Percentiles rank a stretch among this genome's conserved stretches.
Evolutionary conservation across 352 stramenopile genomes (phyloP).

Genomic region (Phytophthora chlamydospora): DNA sequence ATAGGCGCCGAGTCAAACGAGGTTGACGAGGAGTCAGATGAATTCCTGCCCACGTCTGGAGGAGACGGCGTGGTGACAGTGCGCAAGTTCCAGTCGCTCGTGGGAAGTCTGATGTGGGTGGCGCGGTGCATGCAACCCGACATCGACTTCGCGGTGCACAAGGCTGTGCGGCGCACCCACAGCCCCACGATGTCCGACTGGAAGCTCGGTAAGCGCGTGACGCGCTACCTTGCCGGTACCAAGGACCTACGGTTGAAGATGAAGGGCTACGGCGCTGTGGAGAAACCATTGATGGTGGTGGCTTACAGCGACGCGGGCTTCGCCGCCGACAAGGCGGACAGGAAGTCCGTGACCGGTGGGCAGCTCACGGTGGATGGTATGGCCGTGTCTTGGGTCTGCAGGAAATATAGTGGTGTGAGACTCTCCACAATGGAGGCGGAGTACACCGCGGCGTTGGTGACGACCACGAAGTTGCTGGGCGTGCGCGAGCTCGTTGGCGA

Average conservation of each 20-base stretch:
- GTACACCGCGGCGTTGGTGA: slow-evolving; percentile 28
- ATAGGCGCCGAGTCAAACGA: slow-evolving; percentile 15
- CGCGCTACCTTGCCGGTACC: slow-evolving; percentile 25
- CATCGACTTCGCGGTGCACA: slow-evolving; percentile 35
- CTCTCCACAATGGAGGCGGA: slow-evolving; percentile 26
- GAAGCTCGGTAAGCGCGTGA: slow-evolving; percentile 17
- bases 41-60: slow-evolving; percentile 7
- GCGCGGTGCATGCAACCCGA: slow-evolving; percentile 33
- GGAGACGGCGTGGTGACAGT: slow-evolving; percentile 16
- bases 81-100: slow-evolving; percentile 38
- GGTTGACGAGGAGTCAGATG: neutral
- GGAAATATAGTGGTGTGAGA: slow-evolving; percentile 13
- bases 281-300: neutral
- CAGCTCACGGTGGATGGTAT: slow-evolving; percentile 21
- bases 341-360: slow-evolving; percentile 31
- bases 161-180: slow-evolving; percentile 18
- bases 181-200: slow-evolving; percentile 11
- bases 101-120: slow-evolving; percentile 40
- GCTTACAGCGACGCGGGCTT: slow-evolving; percentile 32
- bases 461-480: neutral
- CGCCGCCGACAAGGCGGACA: slow-evolving; percentile 19
- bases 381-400: slow-evolving; percentile 8
- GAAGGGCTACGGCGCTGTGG: neutral
- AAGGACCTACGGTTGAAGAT: slow-evolving; percentile 17
- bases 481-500: slow-evolving; percentile 1